phyloP scores from a whole-genome alignment of 768 basidiomycete genomes.

The Rhizopogon rudus region DNA sequence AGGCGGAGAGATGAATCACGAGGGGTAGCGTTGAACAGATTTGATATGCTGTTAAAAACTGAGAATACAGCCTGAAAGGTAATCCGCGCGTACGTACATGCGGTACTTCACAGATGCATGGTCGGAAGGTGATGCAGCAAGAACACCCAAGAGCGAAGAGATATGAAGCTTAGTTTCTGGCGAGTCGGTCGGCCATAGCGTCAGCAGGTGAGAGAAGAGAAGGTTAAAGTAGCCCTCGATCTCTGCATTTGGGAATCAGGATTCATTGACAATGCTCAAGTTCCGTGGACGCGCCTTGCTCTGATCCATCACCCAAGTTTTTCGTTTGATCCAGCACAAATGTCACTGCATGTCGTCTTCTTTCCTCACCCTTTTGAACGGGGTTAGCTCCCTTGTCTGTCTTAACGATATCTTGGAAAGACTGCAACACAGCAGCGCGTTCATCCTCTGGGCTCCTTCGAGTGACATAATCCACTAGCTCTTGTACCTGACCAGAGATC shows the following conservation, averaged over 20 bases:
- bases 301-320: constrained; percentile 69
- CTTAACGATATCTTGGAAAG: constrained; percentile 59
- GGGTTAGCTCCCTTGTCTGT: constrained; percentile 47
- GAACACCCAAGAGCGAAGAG: constrained; percentile 44
- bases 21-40: constrained; percentile 75
- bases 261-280: background rate
- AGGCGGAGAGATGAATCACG: constrained; percentile 60
- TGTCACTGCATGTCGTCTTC: constrained; percentile 50
- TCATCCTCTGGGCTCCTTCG: constrained; percentile 66
- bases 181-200: constrained; percentile 50
- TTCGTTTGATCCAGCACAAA: constrained; percentile 60
- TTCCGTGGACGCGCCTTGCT: constrained; percentile 51
- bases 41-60: constrained; percentile 53
- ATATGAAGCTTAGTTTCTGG: constrained; percentile 51
- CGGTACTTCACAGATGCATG: constrained; percentile 65
- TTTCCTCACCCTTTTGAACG: constrained; percentile 48
- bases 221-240: constrained; percentile 89
- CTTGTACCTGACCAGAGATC: constrained; percentile 51
- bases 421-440: constrained; percentile 53
- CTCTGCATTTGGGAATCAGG: constrained; percentile 37
- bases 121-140: constrained; percentile 50
- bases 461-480: constrained; percentile 71
- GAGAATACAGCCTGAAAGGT: background rate
- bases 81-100: constrained; percentile 39
- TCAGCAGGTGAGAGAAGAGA: constrained; percentile 66